Evolutionary conservation across 352 stramenopile species (phyloP), one percentile per base, ranked within the genome.

Genomic region (Thalassiosira livingstoniorum): DNA sequence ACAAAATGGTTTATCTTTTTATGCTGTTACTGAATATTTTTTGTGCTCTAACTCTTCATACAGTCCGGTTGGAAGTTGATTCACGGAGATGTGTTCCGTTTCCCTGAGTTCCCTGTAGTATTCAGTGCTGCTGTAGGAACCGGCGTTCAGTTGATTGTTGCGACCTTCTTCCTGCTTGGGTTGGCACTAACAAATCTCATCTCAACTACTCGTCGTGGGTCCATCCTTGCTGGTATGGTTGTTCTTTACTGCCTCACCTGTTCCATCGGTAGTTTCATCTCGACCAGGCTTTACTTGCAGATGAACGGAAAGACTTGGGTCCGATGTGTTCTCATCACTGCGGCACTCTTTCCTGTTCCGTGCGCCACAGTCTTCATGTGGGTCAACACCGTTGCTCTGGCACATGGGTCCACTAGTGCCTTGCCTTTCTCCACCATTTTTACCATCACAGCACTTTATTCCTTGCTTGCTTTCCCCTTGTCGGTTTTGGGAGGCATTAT

Each of bases 1-100:
- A n/a, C n/a, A n/a, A n/a, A n/a, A n/a, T n/a, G n/a, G n/a, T n/a
- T n/a, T n/a, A n/a, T n/a, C n/a, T n/a, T n/a, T n/a, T n/a, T n/a
- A n/a, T n/a, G n/a, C n/a, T n/a, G n/a, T n/a, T n/a, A n/a, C n/a
- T n/a, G n/a, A n/a, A n/a, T 25, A 27, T 21, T 69, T 63, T 55
- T 60, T 78, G 39, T 75, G 31, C 31, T 39, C 21, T 60, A 69
- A 11, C 15, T 29, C 18, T 61, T 74, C 2, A 68, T 29, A 60
- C 51, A 93, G 81, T 97, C 96, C 1, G 96, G 97, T n/a, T 99
- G 97, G 97, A 99, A 99, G 79, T 91, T 98, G 0, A 95, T 99
- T 75, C 96, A 99, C 71, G 97, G 96, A 13, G 97, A 99, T 78
- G 97, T 99, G 2, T 99, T 99, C 84, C 94, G 97, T 54, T 96